Base-by-base conservation (phyloP, 2,329 filamentous ascomycete genomes). In the Pseudogymnoascus sp. region DNA sequence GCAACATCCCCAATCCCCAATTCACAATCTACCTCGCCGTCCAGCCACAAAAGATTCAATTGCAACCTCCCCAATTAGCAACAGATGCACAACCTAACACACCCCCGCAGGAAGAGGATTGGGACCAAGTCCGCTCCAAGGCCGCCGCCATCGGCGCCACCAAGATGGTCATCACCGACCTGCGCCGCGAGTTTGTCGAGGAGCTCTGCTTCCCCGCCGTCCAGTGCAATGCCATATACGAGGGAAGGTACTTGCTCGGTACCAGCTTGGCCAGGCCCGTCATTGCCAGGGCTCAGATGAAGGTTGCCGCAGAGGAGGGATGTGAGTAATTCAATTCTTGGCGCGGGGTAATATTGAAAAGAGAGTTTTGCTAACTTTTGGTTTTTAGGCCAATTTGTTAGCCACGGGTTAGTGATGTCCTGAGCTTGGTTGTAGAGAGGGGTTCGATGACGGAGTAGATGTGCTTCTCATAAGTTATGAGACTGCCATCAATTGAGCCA, bases 181-280 rank as follows among this genome's bases (percentile, higher is more conserved):
- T 93, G 61, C 84, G 85, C 70, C 80, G 80, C 68, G 87, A 90
- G 75, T 92, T 94, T 71, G 84, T 94, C 67, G 87, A 92, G 69
- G 83, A 93, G 78, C 81, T 94, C 48, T 88, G 87, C 79, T 92
- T 87, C 82, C 87, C 83, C 60, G 89, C 90, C 65, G 83, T 94
- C 66, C 87, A 90, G 75, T 90, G 85, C 74, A 85, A 87, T 67
- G 84, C 84, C 65, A 83, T 86, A 73, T 88, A 86, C 73, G 85
- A 91, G 78, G 86, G 86, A 71, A 77, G 80, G 66, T 85, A 85
- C 76, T 78, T 85, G 55, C 78, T 85, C 65, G 83, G 84, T 64
- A 87, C 84, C 61, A 80, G 79, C 45, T 80, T 90, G 64, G 87
- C 87, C 65, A 83, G 87, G 62, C 87, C 87, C 42, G 82, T 89